phyloP scores from a whole-genome alignment of 2,329 filamentous ascomycete genomes.

The Polytolypa hystricis region DNA sequence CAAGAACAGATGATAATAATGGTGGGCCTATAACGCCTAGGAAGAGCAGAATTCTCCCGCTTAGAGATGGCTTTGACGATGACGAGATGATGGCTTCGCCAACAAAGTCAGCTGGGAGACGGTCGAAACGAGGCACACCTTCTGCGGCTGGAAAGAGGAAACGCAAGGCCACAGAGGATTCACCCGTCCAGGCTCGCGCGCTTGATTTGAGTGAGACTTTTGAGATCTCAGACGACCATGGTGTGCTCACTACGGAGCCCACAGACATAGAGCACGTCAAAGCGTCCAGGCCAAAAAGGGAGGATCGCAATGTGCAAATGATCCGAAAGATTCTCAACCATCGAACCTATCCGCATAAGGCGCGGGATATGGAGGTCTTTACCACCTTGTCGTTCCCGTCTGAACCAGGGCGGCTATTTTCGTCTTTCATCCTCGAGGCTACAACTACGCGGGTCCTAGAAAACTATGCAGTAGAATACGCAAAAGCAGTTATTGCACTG shows the following conservation, averaged over 20 bases:
- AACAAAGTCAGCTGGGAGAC: slow-evolving; percentile 36
- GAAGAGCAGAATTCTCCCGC: slow-evolving; percentile 36
- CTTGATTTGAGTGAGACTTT: slow-evolving; percentile 30
- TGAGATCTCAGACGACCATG: slow-evolving; percentile 14
- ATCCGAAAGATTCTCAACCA: slow-evolving; percentile 48
- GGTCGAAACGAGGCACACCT: slow-evolving; percentile 43
- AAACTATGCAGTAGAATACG: slow-evolving; percentile 39
- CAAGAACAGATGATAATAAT: slow-evolving; percentile 23
- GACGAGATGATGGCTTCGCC: slow-evolving; percentile 48
- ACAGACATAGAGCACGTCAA: slow-evolving; percentile 14
- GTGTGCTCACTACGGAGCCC: slow-evolving; percentile 17
- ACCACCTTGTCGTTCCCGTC: slow-evolving; percentile 44
- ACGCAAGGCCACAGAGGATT: slow-evolving; percentile 40
- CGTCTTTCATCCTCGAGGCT: slow-evolving; percentile 44
- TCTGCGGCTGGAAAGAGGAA: slow-evolving; percentile 49
- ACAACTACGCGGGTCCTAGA: slow-evolving; percentile 33
- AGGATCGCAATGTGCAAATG: slow-evolving; percentile 26
- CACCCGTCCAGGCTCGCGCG: slow-evolving; percentile 36
- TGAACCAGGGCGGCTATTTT: slow-evolving; percentile 36
- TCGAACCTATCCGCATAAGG: slow-evolving; percentile 35
- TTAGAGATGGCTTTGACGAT: slow-evolving; percentile 54
- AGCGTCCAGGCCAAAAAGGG: slow-evolving; percentile 17
- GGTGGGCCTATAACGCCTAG: slow-evolving; percentile 42
- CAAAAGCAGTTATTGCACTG: slow-evolving; percentile 39
- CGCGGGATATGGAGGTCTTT: slow-evolving; percentile 45